Percentiles rank a stretch among this genome's conserved stretches.
Conservation (phyloP, 2,329 filamentous ascomycete species). For the Sclerotinia sclerotiorum region DNA sequence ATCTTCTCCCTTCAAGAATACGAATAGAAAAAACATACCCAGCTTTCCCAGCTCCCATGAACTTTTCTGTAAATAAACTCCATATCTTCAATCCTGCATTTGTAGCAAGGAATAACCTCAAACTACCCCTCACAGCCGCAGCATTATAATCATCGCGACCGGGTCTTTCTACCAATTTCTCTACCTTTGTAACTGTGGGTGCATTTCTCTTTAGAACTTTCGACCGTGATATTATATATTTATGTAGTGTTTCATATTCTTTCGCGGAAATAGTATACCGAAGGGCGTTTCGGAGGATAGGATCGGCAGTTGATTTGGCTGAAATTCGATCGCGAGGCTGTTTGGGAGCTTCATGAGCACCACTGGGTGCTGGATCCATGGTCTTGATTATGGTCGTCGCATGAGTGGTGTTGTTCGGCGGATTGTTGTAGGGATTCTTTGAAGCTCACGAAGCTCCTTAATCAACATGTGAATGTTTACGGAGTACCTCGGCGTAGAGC, state of each 20-base stretch:
- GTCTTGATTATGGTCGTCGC: slow-evolving; percentile 4
- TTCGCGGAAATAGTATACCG: slow-evolving; percentile 82
- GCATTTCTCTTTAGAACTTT: slow-evolving; percentile 54
- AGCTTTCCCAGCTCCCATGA: slow-evolving; percentile 45
- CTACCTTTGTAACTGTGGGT: slow-evolving; percentile 57
- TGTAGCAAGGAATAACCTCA: slow-evolving; percentile 68
- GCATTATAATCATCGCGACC: slow-evolving; percentile 65
- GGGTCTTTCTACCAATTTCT: slow-evolving; percentile 42
- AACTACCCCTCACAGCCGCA: slow-evolving; percentile 66
- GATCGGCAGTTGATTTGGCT: slow-evolving; percentile 51
- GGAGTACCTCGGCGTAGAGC: slow-evolving; percentile 13
- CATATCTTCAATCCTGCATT: slow-evolving; percentile 63
- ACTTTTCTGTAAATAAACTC: slow-evolving; percentile 51
- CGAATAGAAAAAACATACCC: slow-evolving; percentile 23
- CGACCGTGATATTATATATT: slow-evolving; percentile 76
- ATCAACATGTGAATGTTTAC: slow-evolving; percentile 21
- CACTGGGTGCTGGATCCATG: slow-evolving; percentile 30
- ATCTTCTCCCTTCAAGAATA: neutral
- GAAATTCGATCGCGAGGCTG: slow-evolving; percentile 32
- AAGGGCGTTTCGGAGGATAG: slow-evolving; percentile 79
- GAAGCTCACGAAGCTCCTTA: neutral
- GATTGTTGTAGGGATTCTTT: neutral
- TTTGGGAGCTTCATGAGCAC: slow-evolving; percentile 28
- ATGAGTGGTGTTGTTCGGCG: slow-evolving; percentile 9
- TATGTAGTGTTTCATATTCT: slow-evolving; percentile 83